These are phyloP conservation scores for Penicillium sp. DNA, from an alignment of 2,329 filamentous ascomycete species.

Conservation along the genomic window DNA sequence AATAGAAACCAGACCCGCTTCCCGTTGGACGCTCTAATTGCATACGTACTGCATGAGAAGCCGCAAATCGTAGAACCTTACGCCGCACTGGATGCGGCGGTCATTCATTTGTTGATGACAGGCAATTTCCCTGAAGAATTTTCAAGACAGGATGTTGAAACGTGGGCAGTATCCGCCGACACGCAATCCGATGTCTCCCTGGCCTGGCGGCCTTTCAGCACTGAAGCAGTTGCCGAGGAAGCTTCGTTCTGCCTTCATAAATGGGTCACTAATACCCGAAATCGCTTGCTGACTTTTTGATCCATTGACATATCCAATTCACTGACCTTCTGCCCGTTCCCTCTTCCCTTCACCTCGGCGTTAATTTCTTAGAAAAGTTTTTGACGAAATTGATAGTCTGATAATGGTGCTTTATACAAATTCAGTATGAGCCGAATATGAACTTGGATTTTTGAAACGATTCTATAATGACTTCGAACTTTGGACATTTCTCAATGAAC, in stretches of 20 bases:
- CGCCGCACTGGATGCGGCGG: conserved; percentile 1
- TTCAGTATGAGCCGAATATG: no score
- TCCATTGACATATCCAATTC: not conserved
- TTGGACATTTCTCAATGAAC: no score
- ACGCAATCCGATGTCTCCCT: not conserved
- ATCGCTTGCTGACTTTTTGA: not conserved
- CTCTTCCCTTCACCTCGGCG: no score
- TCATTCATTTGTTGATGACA: not conserved
- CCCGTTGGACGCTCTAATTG: conserved; percentile 1
- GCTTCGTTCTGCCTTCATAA: not conserved
- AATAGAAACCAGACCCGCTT: conserved; percentile 5
- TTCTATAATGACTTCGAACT: no score
- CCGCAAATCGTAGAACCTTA: conserved; percentile 2
- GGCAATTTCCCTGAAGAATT: conserved; percentile 1
- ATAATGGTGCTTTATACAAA: no score
- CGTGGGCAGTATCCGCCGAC: not conserved
- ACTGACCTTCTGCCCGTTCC: no score
- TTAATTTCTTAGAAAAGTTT: no score
- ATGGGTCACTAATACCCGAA: not conserved
- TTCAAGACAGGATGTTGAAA: not conserved
- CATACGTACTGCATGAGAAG: not conserved
- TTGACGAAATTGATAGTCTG: no score
- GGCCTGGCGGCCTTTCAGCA: conserved; percentile 1
- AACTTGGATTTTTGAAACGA: no score
- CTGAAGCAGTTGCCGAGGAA: not conserved